Evolutionary conservation across 352 stramenopile genomes (phyloP), one percentile per base, ranked within the genome.

Genomic region (Globisporangium takayamanum): DNA sequence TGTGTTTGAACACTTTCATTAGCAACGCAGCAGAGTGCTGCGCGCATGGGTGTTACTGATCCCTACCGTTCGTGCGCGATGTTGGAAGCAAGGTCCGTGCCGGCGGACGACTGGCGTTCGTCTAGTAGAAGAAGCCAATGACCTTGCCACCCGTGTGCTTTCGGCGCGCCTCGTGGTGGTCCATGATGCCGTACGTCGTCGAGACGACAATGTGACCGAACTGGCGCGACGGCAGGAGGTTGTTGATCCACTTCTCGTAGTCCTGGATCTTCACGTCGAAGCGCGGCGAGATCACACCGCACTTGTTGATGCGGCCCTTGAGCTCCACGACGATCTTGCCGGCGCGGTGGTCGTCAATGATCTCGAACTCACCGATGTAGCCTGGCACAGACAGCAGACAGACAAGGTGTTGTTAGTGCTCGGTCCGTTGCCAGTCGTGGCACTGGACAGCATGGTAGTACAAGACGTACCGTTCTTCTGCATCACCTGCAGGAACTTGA

Each of bases 331-430:
- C 97, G 72, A 99, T 99, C 88, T 99, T 99, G 72, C 97, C 96
- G 61, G 89, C 87, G 68, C 98, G 90, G 89, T 99, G 98, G 85
- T 99, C 97, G 79, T 99, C 98, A 55, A 99, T 80, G 73, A 99
- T 99, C 86, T 99, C 97, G 76, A 99, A 99, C 82, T 99, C 98
- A 61, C 97, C 97, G 81, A 99, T 99, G 95, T 99, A 99, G 72
- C 97, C 94, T 97, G 66, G 30, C 15, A 26, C 14, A 22, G 16
- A 18, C 12, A 49, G 10, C 1, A 22, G 14, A 22, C 14, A 55
- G 3, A 5, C 16, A 14, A 12, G 7, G 30, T 33, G 50, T 55
- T 8, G 25, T n/a, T 42, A 20, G 14, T 22, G 8, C 26, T 26
- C 26, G 22, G 22, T 22, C 22, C 22, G 0, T 22, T 22, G 22